Percentiles rank a stretch among this genome's conserved stretches.
Conservation (phyloP, 495 filamentous ascomycete genomes). For the Clavariopsis aquatica region DNA sequence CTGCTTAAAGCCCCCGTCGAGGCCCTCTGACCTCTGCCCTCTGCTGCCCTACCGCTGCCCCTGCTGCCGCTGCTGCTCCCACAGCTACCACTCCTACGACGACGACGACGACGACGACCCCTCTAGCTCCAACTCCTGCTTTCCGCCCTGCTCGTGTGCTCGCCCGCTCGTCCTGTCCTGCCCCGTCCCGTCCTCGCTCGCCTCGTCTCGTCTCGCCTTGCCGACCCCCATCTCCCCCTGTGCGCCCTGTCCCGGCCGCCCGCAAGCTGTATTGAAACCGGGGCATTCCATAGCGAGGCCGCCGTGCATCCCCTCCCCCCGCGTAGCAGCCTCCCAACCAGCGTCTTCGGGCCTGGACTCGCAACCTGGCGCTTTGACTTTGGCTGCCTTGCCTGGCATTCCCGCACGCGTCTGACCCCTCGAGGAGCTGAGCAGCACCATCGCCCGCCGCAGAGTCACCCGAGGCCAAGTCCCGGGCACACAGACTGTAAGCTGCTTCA, state of each 20-base stretch:
- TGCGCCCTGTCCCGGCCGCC: not conserved
- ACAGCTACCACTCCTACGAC: too few species aligned
- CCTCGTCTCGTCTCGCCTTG: too few species aligned
- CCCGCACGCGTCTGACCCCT: slow-evolving; percentile 6
- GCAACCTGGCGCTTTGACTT: not conserved
- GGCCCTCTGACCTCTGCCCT: not conserved
- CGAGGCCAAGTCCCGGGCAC: not conserved
- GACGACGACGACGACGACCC: too few species aligned
- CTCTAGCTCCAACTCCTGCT: too few species aligned
- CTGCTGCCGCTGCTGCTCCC: not conserved
- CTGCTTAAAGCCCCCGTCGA: not conserved
- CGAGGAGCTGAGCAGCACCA: slow-evolving; percentile 7
- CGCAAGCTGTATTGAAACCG: slow-evolving; percentile 12
- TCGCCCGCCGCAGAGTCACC: slow-evolving; percentile 1
- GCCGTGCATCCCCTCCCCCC: not conserved
- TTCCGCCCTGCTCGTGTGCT: not conserved
- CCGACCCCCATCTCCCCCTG: not conserved
- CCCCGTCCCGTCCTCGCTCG: too few species aligned
- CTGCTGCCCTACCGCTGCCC: not conserved
- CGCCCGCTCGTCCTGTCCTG: too few species aligned
- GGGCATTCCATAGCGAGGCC: not conserved
- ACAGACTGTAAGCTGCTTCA: not conserved
- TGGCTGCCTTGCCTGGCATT: slow-evolving; percentile 6
- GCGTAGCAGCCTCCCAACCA: not conserved
- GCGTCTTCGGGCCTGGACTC: slow-evolving; percentile 6